A percentile compares a stretch with the other conserved stretches of the same genome.
These are phyloP conservation scores for Endoconidiophora laricicola DNA, from an alignment of 2,329 filamentous ascomycete species.

Conservation along the genomic window DNA sequence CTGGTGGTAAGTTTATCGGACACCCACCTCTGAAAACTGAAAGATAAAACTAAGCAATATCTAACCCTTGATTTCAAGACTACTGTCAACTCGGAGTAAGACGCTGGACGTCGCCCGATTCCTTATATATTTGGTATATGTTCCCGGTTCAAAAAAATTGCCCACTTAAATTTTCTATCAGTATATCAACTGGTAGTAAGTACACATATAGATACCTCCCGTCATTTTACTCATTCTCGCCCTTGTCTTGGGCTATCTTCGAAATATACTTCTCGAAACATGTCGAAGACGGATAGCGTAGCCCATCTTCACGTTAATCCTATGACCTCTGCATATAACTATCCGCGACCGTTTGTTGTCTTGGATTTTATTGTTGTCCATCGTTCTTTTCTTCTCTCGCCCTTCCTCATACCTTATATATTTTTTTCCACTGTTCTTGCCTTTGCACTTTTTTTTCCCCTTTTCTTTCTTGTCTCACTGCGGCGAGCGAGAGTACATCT, in stretches of 20 bases:
- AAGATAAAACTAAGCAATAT: no score
- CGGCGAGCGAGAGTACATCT: background rate
- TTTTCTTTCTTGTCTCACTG: background rate
- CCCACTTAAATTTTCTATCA: no score
- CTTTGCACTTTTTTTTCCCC: background rate
- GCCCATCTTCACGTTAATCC: no score
- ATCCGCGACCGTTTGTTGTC: background rate
- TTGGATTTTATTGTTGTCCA: background rate
- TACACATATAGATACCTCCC: no score
- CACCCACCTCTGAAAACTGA: background rate
- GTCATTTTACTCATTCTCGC: no score
- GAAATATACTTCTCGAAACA: background rate
- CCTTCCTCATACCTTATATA: background rate
- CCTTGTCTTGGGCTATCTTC: background rate
- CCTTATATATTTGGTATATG: no score
- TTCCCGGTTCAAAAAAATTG: no score
- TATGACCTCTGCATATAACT: no score
- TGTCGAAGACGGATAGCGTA: no score
- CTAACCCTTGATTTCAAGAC: background rate
- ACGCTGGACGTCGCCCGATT: slow-evolving; percentile 1
- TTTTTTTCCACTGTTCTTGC: background rate
- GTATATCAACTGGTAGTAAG: no score
- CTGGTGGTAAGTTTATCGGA: slow-evolving; percentile 49
- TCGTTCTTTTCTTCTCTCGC: background rate
- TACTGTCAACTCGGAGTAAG: slow-evolving; percentile 3